These are phyloP conservation scores for Amylostereum areolatum DNA, from an alignment of 1,284 basidiomycete species.

Conservation along the genomic window DNA sequence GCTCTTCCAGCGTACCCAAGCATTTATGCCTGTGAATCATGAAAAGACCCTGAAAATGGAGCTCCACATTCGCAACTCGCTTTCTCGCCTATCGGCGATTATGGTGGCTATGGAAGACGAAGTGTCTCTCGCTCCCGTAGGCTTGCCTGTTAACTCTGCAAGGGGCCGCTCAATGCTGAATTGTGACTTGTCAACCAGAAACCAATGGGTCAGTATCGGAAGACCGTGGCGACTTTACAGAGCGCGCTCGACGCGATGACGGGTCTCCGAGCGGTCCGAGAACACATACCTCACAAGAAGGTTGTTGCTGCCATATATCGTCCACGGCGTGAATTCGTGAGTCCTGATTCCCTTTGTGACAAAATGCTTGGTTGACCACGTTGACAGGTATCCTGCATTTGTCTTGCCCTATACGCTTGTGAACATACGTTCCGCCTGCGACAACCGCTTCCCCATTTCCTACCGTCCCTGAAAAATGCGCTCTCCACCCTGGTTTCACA, in stretches of 20 bases:
- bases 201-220: constrained; percentile 40
- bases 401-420: constrained; percentile 41
- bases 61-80: constrained; percentile 33
- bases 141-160: too few species aligned
- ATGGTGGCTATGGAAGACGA: constrained; percentile 43
- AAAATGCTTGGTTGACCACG: neutral
- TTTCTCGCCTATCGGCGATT: constrained; percentile 32
- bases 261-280: constrained; percentile 40
- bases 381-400: constrained; percentile 38
- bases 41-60: constrained; percentile 36
- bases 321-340: constrained; percentile 41
- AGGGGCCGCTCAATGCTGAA: too few species aligned
- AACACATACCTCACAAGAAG: constrained; percentile 42
- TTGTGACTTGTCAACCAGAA: too few species aligned
- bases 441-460: constrained; percentile 44
- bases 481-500: constrained; percentile 29
- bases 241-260: constrained; percentile 39
- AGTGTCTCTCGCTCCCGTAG: constrained; percentile 42
- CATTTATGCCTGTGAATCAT: constrained; percentile 25
- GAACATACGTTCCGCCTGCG: constrained; percentile 44
- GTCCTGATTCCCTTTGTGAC: constrained; percentile 7
- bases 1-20: constrained; percentile 28
- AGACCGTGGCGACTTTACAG: constrained; percentile 34
- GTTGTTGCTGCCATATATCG: constrained; percentile 35
- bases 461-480: constrained; percentile 41